phyloP scores from a whole-genome alignment of 2,329 filamentous ascomycete species.

The Chrysoporthe deuterocubensis region DNA sequence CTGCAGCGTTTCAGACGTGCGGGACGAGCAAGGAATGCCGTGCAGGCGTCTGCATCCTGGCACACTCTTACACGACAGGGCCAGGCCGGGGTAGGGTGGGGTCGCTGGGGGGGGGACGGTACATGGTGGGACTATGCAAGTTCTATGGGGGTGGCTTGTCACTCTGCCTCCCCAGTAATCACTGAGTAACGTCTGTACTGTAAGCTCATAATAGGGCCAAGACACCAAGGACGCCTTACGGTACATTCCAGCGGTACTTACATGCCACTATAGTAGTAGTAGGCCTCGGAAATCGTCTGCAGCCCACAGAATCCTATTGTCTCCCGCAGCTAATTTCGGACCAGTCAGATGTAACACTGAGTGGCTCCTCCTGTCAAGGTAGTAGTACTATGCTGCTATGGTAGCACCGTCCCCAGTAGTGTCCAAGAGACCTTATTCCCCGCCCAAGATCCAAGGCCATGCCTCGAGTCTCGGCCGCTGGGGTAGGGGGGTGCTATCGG shows the following conservation, averaged over 20 bases:
- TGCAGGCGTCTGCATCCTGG: conserved; percentile 20
- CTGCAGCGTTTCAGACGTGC: conserved; percentile 47
- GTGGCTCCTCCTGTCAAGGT: neutral
- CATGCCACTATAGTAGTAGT: no score
- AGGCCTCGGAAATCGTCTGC: no score
- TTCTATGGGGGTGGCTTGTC: no score
- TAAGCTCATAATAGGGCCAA: no score
- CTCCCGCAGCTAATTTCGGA: no score
- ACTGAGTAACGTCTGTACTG: no score
- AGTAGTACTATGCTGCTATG: neutral
- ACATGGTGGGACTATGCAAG: no score
- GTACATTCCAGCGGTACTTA: no score
- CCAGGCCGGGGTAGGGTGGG: neutral
- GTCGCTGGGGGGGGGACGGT: neutral
- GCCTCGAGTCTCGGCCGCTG: neutral
- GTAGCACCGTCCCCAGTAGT: neutral
- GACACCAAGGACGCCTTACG: neutral
- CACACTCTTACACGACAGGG: neutral
- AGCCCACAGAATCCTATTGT: no score
- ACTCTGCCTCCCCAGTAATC: no score
- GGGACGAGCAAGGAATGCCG: conserved; percentile 35
- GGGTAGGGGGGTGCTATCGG: neutral
- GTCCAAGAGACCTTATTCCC: neutral
- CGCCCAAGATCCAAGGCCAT: neutral
- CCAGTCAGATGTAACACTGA: no score